Base-by-base conservation (phyloP, 2,329 filamentous ascomycete species). In the Macrophomina tecta region DNA sequence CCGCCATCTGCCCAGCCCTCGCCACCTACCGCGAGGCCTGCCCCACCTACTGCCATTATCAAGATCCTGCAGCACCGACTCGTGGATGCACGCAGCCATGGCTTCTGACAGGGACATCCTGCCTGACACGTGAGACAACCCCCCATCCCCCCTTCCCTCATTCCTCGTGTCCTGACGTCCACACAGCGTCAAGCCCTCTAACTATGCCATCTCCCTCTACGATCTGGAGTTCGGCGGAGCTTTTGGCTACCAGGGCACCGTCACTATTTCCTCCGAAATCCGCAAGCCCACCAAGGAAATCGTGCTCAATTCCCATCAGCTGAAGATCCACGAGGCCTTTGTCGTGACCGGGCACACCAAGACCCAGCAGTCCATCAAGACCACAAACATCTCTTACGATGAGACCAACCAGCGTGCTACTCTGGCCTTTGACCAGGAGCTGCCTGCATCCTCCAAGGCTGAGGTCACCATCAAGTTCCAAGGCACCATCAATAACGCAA, bases 231-330 rank as follows among this genome's bases (percentile, higher is more conserved):
- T 89, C 64, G 85, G 86, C 70, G 87, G 86, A 65, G 82, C 82
- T 68, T 97, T 94, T 89, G 88, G 86, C 68, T 99, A 94, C 83
- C 88, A 94, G 81, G 95, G 95, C 71, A 89, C 85, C 23, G 92
- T 97, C 70, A 90, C 88, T 70, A 96, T 99, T 77, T 86, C 91
- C 71, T 85, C 90, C 68, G 87, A 90, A 68, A 85, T 98, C 77
- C 85, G 85, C 71, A 88, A 90, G 76, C 82, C 89, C 40, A 91
- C 90, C 70, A 91, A 87, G 74, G 87, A 93, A 72, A 89, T 99
- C 69, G 87, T 91, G 49, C 83, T 98, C 78, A 99, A 99, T 80
- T 85, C 91, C 51, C 88, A 95, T 74, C 89, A 97, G 77, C 86
- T 99, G 73, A 91, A 91, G 76, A 86, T 98, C 46, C 84, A 89